These are phyloP conservation scores for Hymenoscyphus fructigenus DNA, from an alignment of 2,329 filamentous ascomycete genomes.

Conservation along the genomic window DNA sequence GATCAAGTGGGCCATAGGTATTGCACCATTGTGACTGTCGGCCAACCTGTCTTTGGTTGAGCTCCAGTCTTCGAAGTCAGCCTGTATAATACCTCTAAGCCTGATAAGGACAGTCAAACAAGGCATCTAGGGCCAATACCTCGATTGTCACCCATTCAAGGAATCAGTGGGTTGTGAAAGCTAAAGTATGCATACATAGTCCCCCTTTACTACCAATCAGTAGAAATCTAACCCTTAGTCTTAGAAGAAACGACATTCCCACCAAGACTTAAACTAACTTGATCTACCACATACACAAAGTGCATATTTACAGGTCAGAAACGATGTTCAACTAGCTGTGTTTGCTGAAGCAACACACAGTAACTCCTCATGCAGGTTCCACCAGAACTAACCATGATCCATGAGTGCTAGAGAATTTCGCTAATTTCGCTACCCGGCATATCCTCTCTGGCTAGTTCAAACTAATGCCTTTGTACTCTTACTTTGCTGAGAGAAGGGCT, in stretches of 20 bases:
- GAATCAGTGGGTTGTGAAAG: too few species aligned
- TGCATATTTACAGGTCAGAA: not conserved
- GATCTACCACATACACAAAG: not conserved
- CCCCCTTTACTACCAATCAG: too few species aligned
- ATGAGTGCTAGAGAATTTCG: not conserved
- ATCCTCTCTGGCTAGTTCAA: not conserved
- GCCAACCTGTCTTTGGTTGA: not conserved
- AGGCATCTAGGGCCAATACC: not conserved
- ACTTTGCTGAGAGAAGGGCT: not conserved
- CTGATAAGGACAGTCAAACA: not conserved
- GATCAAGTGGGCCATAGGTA: not conserved
- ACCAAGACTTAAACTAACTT: not conserved
- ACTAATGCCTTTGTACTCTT: not conserved
- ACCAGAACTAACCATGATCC: not conserved
- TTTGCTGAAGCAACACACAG: not conserved
- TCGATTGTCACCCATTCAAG: not conserved
- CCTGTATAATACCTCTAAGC: not conserved
- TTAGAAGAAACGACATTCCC: not conserved
- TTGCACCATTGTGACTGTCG: not conserved
- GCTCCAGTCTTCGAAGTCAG: not conserved
- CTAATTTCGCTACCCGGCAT: not conserved
- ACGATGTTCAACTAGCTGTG: not conserved
- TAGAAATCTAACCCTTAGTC: not conserved
- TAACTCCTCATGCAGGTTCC: not conserved
- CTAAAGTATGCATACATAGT: too few species aligned